phyloP scores from a whole-genome alignment of 1,284 basidiomycete species.

The Tylopilus sp. region DNA sequence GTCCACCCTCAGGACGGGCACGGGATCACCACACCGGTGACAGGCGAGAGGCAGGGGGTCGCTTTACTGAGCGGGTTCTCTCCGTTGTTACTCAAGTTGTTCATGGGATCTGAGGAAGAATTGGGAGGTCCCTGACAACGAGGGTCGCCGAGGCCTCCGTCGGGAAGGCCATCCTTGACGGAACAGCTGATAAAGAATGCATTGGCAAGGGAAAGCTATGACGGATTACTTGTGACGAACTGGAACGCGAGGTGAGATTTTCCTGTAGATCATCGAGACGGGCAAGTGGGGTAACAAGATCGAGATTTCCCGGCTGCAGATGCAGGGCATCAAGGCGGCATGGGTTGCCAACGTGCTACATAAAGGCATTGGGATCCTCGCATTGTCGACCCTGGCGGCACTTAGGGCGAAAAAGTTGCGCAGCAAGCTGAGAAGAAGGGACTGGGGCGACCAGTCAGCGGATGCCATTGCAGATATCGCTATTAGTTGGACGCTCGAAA shows the following conservation, averaged over 20 bases:
- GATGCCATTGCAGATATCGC: slow-evolving; percentile 90
- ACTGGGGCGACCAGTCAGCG: slow-evolving; percentile 80
- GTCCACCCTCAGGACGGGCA: slow-evolving; percentile 5
- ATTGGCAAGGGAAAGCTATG: slow-evolving; percentile 47
- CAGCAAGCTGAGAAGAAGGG: slow-evolving; percentile 78
- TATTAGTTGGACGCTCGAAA: slow-evolving; percentile 97
- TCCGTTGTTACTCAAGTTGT: slow-evolving; percentile 65
- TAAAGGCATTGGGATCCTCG: slow-evolving; percentile 95
- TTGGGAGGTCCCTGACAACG: slow-evolving; percentile 34
- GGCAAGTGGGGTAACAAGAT: slow-evolving; percentile 72
- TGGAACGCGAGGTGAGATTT: no score
- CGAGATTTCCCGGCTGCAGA: slow-evolving; percentile 81
- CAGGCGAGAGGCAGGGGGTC: slow-evolving; percentile 51
- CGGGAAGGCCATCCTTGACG: slow-evolving; percentile 38
- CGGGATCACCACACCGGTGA: slow-evolving; percentile 43
- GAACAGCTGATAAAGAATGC: slow-evolving; percentile 53
- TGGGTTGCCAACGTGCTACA: slow-evolving; percentile 98
- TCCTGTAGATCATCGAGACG: slow-evolving; percentile 56
- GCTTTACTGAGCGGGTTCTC: slow-evolving; percentile 68
- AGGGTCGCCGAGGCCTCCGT: slow-evolving; percentile 17
- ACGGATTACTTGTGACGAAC: slow-evolving; percentile 42
- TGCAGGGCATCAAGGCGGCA: slow-evolving; percentile 99
- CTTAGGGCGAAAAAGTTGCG: slow-evolving; percentile 63
- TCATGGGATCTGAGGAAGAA: slow-evolving; percentile 54
- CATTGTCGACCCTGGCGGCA: slow-evolving; percentile 80